Percentiles rank a stretch among this genome's conserved stretches.
These are phyloP conservation scores for Podospora didyma DNA, from an alignment of 495 filamentous ascomycete species.

Conservation along the genomic window DNA sequence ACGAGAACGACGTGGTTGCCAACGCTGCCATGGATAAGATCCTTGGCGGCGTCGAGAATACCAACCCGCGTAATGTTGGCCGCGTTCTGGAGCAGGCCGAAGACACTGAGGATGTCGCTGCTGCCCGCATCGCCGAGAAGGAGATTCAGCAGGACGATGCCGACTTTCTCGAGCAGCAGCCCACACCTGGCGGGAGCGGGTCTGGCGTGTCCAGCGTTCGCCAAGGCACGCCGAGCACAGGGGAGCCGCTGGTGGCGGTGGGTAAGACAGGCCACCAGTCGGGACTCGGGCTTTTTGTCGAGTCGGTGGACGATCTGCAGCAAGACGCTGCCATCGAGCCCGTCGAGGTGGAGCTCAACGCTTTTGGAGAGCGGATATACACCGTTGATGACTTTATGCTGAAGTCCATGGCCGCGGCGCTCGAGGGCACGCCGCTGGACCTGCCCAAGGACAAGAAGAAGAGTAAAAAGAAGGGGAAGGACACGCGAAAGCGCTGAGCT, in stretches of 20 bases:
- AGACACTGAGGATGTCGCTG: slow-evolving; percentile 85
- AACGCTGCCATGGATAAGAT: slow-evolving; percentile 85
- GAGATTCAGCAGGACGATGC: slow-evolving; percentile 85
- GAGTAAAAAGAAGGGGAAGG: slow-evolving; percentile 73
- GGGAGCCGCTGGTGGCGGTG: neutral
- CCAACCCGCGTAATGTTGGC: slow-evolving; percentile 41
- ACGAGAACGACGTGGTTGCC: slow-evolving; percentile 60
- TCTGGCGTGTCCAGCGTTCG: slow-evolving; percentile 40
- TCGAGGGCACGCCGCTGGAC: slow-evolving; percentile 73
- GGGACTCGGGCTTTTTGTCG: slow-evolving; percentile 37
- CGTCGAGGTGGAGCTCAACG: slow-evolving; percentile 49
- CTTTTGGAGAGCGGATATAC: slow-evolving; percentile 51
- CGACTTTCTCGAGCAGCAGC: slow-evolving; percentile 81
- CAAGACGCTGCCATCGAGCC: slow-evolving; percentile 21
- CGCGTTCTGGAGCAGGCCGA: slow-evolving; percentile 82
- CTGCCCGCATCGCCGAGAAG: slow-evolving; percentile 81
- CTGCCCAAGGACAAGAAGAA: slow-evolving; percentile 77
- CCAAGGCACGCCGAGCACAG: slow-evolving; percentile 46
- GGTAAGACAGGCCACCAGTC: slow-evolving; percentile 27
- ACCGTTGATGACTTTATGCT: slow-evolving; percentile 85
- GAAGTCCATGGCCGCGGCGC: slow-evolving; percentile 67
- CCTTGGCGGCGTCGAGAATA: slow-evolving; percentile 56
- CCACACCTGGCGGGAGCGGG: slow-evolving; percentile 35
- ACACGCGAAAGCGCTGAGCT: slow-evolving; percentile 29
- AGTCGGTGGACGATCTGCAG: slow-evolving; percentile 24